Conservation (phyloP, 768 basidiomycete genomes). For the Boletus eberwhitei region DNA sequence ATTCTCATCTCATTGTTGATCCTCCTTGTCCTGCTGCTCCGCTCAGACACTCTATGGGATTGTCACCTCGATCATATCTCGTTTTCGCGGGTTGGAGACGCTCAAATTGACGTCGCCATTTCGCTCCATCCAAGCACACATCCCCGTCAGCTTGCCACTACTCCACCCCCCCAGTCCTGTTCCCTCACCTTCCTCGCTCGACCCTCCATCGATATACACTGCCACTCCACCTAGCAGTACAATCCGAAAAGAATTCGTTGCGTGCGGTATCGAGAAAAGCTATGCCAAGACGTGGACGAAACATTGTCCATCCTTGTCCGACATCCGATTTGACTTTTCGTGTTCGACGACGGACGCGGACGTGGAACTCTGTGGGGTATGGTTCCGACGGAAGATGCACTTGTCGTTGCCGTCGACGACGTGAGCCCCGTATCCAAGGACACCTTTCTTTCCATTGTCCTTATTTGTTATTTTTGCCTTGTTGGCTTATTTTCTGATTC, state of each 20-base stretch:
- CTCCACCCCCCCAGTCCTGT: neutral
- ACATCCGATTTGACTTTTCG: constrained; percentile 32
- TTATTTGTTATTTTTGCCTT: neutral
- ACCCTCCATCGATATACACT: neutral
- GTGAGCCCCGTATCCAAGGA: neutral
- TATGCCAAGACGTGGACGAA: constrained; percentile 31
- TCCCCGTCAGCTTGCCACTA: constrained; percentile 7
- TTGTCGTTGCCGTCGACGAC: neutral
- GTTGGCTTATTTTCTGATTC: neutral
- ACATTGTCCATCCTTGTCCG: constrained; percentile 23
- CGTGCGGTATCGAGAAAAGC: constrained; percentile 21
- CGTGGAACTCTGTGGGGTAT: constrained; percentile 30
- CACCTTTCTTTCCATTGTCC: neutral
- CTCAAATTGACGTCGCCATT: constrained; percentile 33
- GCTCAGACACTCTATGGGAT: constrained; percentile 27
- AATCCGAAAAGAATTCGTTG: constrained; percentile 28
- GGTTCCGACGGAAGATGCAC: constrained; percentile 26
- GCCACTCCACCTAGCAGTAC: neutral
- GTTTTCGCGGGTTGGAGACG: constrained; percentile 26
- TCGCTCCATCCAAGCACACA: constrained; percentile 23
- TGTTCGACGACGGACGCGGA: constrained; percentile 24
- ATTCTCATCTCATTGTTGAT: neutral
- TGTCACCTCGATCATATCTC: constrained; percentile 31
- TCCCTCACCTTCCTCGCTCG: constrained; percentile 7
- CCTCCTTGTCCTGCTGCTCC: neutral